Base-by-base conservation (phyloP, 805 yeast species). In the Metschnikowia henanensis region DNA sequence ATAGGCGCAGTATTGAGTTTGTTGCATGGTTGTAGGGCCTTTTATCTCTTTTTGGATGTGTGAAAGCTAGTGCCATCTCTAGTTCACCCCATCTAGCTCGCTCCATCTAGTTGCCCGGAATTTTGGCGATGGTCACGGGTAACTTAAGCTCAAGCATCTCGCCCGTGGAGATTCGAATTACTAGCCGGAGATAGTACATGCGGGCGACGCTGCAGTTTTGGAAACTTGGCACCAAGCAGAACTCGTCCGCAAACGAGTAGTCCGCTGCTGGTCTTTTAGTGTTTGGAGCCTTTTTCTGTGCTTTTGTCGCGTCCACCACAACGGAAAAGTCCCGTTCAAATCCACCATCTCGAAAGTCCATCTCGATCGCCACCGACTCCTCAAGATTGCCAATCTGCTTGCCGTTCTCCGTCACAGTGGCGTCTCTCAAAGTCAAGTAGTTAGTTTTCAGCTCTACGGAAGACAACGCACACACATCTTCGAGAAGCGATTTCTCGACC, bases 181-280 rank as follows among this genome's bases (percentile, higher is more conserved):
- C 29, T 2, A 62, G 39, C 37, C 56, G 57, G 15, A 67, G 43
- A 46, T 66, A 66, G 46, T 70, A 69, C 28, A 68, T 34, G 26
- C 75, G 52, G 4, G 70, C 63, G 36, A 65, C 26, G 32, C 57
- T 53, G 45, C 75, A 70, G 13, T 52, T 51, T 50, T 70, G 75
- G 53, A 70, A 70, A 35, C 65, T 70, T 3, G 75, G 75, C 16
- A 68, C 59, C 25, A 70, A 49, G 41, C 64, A 59, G 39, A 65
- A 67, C 12, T 66, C 61, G 19, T 55, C 52, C 7, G 53, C 56
- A 15, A 52, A 41, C 16, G 46, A 41, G 37, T 53, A 53, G 20
- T 35, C 38, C 3, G 36, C 29, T 5, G 23, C 50, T 36, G 20
- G 46, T n/a, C 30, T 25, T 9, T 30, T 43, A 9, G 16, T 30